phyloP scores from a whole-genome alignment of 78 protist genomes.

The Parvularia atlantis region DNA sequence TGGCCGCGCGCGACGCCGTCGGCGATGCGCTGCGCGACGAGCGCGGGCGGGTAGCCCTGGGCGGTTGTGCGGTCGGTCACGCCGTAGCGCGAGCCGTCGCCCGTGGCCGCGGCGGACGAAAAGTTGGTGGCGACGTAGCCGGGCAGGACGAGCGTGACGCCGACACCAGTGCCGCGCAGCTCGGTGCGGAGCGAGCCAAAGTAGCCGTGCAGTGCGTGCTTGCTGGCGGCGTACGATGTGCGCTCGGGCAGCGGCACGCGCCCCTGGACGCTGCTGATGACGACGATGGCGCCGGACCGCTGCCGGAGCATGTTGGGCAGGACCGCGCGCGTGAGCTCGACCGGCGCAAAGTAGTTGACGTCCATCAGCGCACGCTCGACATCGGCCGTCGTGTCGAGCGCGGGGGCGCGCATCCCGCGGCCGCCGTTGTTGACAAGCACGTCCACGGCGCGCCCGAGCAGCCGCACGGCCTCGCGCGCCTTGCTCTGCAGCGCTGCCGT shows the following conservation, averaged over 20 bases:
- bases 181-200: slow-evolving; percentile 15
- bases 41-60: not conserved
- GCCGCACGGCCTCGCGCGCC: not conserved
- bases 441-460: not conserved
- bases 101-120: not conserved
- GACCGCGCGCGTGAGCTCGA: not conserved
- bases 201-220: slow-evolving; percentile 33
- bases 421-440: slow-evolving; percentile 1
- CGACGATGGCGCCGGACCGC: slow-evolving; percentile 12
- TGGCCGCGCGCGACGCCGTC: not conserved
- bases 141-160: slow-evolving; percentile 9
- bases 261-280: slow-evolving; percentile 17
- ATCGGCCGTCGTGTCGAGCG: not conserved
- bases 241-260: slow-evolving; percentile 1
- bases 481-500: not conserved
- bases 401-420: not conserved
- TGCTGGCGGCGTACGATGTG: slow-evolving; percentile 22
- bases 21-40: not conserved
- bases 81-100: not conserved
- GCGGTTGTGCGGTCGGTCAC: not conserved
- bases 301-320: slow-evolving; percentile 11
- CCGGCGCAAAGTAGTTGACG: slow-evolving; percentile 13
- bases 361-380: not conserved
- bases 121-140: slow-evolving; percentile 5
- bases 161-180: not conserved